A percentile compares a stretch with the other conserved stretches of the same genome.
These are phyloP conservation scores for Cercospora berteroae DNA, from an alignment of 2,329 filamentous ascomycete genomes.

Conservation along the genomic window DNA sequence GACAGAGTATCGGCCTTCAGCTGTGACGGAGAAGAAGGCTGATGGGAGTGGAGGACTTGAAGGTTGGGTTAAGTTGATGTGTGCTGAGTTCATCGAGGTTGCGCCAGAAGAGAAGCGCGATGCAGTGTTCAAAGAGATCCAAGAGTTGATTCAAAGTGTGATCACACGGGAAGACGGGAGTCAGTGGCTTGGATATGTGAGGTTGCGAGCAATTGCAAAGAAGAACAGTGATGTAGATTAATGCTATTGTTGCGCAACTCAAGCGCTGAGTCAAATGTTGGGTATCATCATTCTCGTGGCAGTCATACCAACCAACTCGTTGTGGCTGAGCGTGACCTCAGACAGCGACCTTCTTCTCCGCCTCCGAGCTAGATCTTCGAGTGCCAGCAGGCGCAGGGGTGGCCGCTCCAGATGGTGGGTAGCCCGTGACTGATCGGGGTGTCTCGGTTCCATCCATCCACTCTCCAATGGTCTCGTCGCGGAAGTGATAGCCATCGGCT, in stretches of 20 bases:
- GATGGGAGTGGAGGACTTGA: constrained; percentile 26
- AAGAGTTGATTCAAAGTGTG: constrained; percentile 55
- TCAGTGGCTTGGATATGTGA: constrained; percentile 49
- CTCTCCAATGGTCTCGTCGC: constrained; percentile 54
- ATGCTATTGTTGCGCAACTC: not conserved
- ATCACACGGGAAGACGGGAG: constrained; percentile 58
- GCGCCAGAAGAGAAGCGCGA: constrained; percentile 51
- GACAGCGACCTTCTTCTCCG: not conserved
- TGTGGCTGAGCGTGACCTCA: not conserved
- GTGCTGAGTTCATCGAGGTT: constrained; percentile 55
- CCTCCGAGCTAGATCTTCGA: not conserved
- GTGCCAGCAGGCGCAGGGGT: not conserved
- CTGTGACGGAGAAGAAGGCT: constrained; percentile 41
- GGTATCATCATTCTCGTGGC: not conserved
- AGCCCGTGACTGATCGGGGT: constrained; percentile 5
- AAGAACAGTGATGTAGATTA: constrained; percentile 26
- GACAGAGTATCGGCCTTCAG: constrained; percentile 64
- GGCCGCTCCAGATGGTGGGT: not conserved
- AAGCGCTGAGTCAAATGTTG: not conserved
- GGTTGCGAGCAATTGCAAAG: constrained; percentile 44
- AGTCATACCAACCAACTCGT: not conserved
- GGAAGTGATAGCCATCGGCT: constrained; percentile 55
- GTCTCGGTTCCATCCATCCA: constrained; percentile 19
- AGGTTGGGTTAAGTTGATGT: constrained; percentile 60
- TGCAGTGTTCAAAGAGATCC: constrained; percentile 54